Base-by-base conservation (phyloP, 2,329 filamentous ascomycete species). In the Fusarium papillatum region DNA sequence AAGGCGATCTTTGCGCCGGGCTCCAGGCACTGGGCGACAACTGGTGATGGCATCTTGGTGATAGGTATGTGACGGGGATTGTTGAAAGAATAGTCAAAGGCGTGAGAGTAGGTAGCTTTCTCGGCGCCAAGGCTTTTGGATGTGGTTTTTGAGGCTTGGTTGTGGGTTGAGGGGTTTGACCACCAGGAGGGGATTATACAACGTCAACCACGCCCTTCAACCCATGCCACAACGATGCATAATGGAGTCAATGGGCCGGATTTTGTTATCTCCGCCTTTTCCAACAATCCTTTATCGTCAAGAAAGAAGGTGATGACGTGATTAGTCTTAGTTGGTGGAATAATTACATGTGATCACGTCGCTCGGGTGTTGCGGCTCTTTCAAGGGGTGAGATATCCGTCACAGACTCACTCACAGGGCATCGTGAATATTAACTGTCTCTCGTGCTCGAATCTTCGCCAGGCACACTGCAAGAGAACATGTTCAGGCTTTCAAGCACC, bases 1-100 rank as follows among this genome's bases (percentile, higher is more conserved):
- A 85, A 83, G 3, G 82, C 85, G 13, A 87, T 84, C 10, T 83
- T 86, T 2, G 72, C 82, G 29, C 84, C 84, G 1, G 82, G 80
- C 67, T 80, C 48, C 0, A 87, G 76, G 5, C 78, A 76, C 43
- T 80, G 80, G 4, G 81, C 76, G 7, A 73, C 38, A 6, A 81
- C 75, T 11, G 71, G 60, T 1, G 77, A 73, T 4, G 71, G 69
- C 77, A 79, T 79, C 2, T 4, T 62, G 53, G 7, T 22, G 29
- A 19, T 22, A n/a, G 50, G 31, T 36, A n/a, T 29, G 31, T 22
- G 50, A 57, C 26, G 19, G 11, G 17, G 14, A 5, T 34, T n/a
- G 4, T 4, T 16, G 7, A 13, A 16, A 22, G 6, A 14, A 22
- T 57, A 22, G 7, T 22, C 1, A 7, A 34, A 34, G 22, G 29